Base-by-base conservation (phyloP, 2,329 filamentous ascomycete genomes). In the Calonectria hawksworthii region DNA sequence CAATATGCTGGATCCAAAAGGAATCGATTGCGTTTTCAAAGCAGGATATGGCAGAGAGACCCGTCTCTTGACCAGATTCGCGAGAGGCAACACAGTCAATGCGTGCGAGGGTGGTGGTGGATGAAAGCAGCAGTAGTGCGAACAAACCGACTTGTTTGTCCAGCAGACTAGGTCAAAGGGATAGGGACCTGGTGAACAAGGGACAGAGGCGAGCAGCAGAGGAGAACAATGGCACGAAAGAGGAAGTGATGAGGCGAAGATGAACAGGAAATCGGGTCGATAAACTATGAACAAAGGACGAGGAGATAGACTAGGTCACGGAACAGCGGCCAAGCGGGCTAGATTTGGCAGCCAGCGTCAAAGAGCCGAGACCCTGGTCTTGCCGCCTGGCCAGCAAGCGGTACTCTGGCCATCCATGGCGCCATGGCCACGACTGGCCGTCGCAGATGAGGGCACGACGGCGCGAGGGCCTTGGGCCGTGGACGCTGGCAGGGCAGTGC, bases 81-180 rank as follows among this genome's bases (percentile, higher is more conserved):
- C 44, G 32, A 74, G 73, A 69, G 63, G 70, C 77, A 67, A 74
- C 76, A 78, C 76, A 78, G 44, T 76, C 76, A 78, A 78, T 69
- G 74, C 63, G 74, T 34, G 50, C 72, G 70, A 77, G 52, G 69
- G 73, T n/a, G 74, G 63, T 47, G 69, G 73, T n/a, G 74, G 63
- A 54, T 32, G 54, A 51, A 28, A 74, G 54, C 47, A 23, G 13
- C 63, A 44, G 38, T 61, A 44, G 38, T 61, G 70, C 41, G 74
- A 78, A 77, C 75, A 75, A 69, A 78, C 59, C 50, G 59, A 50
- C 64, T 78, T 76, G 75, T 74, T 78, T 77, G 76, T 74, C 72
- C 68, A 41, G 41, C n/a, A 64, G 68, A 66, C 56, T 70, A 23
- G 52, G 50, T 32, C 4, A 51, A 64, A 64, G 52, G 10, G 36